These are phyloP conservation scores for Trichaptum fuscoviolaceum DNA, from an alignment of 768 basidiomycete species.

Conservation along the genomic window DNA sequence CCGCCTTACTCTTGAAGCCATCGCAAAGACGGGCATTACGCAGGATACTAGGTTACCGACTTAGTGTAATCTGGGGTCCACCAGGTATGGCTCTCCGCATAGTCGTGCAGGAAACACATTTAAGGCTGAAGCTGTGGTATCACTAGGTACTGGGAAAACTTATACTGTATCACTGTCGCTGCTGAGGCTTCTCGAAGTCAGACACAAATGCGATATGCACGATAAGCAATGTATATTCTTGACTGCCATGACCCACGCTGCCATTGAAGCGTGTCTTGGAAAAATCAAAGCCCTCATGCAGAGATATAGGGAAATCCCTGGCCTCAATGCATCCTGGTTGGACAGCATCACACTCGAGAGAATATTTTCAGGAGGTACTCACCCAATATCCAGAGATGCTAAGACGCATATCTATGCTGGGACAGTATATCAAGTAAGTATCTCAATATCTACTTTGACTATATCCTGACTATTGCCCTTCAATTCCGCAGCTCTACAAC, in stretches of 20 bases:
- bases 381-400: constrained; percentile 29
- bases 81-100: constrained; percentile 30
- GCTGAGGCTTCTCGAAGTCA: constrained; percentile 39
- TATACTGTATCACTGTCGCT: constrained; percentile 45
- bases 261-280: constrained; percentile 42
- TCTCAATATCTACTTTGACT: neutral
- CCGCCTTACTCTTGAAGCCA: constrained; percentile 36
- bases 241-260: constrained; percentile 49
- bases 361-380: constrained; percentile 36
- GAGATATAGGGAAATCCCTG: constrained; percentile 24
- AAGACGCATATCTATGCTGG: constrained; percentile 37
- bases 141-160: constrained; percentile 46
- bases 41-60: constrained; percentile 36
- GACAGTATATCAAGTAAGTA: constrained; percentile 41
- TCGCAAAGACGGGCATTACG: constrained; percentile 43
- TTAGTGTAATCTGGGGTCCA: constrained; percentile 48
- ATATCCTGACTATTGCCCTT: neutral
- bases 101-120: neutral
- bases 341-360: constrained; percentile 36
- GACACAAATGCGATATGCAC: constrained; percentile 26
- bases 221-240: constrained; percentile 38
- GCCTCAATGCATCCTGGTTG: constrained; percentile 37
- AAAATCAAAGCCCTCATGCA: constrained; percentile 32
- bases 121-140: constrained; percentile 2
- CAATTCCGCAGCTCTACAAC: constrained; percentile 35